Evolutionary conservation across 805 yeast genomes (phyloP), one percentile per base, ranked within the genome.

Genomic region (Monosporozyma solicola): DNA sequence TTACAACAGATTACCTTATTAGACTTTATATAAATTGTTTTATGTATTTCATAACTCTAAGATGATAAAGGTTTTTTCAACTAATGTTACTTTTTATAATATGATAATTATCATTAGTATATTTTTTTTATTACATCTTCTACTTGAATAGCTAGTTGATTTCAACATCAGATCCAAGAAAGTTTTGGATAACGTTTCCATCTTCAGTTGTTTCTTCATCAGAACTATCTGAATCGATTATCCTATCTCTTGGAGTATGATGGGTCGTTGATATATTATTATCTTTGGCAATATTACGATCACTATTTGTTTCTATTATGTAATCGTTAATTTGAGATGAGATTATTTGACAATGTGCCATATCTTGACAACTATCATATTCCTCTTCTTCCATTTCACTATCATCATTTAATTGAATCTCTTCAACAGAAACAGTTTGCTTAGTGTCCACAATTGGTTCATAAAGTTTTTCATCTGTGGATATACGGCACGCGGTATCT

Each of bases 121-220:
- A 45, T 47, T 11, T 22, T 32, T 9, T 33, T 10, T 47, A 33
- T 9, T 32, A 32, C 15, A 9, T 32, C 15, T 32, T 32, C 15
- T 11, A 32, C 16, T n/a, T 31, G 5, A 16, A 6, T 32, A 33
- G 32, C 32, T 22, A 24, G 25, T 35, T 5, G 6, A 35, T 35
- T 20, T 58, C 60, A 5, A 58, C 56, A 41, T 61, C 61, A 9
- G 62, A 61, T 5, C 60, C 64, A 3, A 61, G 47, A 35, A 60
- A 64, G 8, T 53, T 55, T 13, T 67, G 56, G 5, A 41, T 13
- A 9, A 16, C 9, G 37, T 35, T 32, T 20, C 24, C 37, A 13
- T 31, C 43, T 10, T 48, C 50, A 24, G 41, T 16, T 2, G n/a
- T 46, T 46, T 47, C 43, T 24, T 35, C 27, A 13, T 32, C 27